These are phyloP conservation scores for Trichaptum fuscoviolaceum DNA, from an alignment of 768 basidiomycete genomes.

Conservation along the genomic window DNA sequence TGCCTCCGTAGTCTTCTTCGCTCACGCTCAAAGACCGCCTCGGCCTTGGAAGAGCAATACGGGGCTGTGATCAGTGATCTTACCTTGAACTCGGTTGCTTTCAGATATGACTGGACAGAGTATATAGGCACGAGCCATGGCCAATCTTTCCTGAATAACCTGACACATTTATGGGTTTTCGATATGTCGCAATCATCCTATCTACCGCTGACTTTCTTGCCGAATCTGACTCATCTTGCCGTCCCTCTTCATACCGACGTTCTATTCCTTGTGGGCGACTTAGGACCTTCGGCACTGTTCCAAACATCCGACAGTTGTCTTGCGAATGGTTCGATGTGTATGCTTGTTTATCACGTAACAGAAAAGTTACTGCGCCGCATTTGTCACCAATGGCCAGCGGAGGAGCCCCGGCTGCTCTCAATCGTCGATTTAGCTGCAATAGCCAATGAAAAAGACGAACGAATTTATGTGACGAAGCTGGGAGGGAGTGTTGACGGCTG, in stretches of 20 bases:
- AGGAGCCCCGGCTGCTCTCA: not conserved
- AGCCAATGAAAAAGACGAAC: not conserved
- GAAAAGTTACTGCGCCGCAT: not conserved
- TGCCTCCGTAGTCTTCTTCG: not conserved
- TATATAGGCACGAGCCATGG: not conserved
- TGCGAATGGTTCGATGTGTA: not conserved
- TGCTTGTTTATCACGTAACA: not conserved
- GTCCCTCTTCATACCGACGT: not conserved
- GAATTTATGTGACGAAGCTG: not conserved
- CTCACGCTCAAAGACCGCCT: not conserved
- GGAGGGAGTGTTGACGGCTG: not conserved
- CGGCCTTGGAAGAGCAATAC: not conserved
- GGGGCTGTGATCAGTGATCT: not conserved
- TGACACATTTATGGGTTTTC: conserved; percentile 33
- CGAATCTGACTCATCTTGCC: not conserved
- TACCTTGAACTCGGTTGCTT: not conserved
- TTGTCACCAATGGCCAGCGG: not conserved
- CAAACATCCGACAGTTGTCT: not conserved
- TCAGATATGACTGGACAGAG: not conserved
- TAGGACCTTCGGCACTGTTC: not conserved
- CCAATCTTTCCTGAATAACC: conserved; percentile 24
- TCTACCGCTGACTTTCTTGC: conserved; percentile 7
- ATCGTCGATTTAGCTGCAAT: not conserved
- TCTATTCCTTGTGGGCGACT: not conserved
- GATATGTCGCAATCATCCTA: conserved; percentile 21